Evolutionary conservation across 2,329 filamentous ascomycete genomes (phyloP).

Genomic region (Metarhizium sp.): DNA sequence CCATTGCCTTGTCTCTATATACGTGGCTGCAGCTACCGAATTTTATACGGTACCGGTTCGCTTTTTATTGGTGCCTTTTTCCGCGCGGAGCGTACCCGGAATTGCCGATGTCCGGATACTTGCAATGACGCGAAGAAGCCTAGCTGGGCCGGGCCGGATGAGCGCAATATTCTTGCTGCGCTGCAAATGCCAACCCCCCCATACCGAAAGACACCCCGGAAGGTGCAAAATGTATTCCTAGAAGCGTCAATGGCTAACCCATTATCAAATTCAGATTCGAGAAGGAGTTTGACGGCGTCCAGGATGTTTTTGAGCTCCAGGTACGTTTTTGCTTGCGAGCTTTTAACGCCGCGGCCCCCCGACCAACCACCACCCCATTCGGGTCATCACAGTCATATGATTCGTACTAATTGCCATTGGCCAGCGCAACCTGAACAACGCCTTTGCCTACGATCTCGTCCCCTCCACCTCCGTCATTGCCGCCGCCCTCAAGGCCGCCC

Average conservation of each 20-base stretch:
- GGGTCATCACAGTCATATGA: constrained; percentile 5
- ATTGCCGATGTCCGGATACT: background rate
- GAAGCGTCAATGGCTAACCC: constrained; percentile 17
- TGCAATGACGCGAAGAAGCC: background rate
- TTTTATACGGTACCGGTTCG: background rate
- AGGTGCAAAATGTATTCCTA: background rate
- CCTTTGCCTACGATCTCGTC: constrained; percentile 99
- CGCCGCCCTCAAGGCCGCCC: constrained; percentile 85
- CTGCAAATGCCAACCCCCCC: background rate
- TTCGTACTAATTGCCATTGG: constrained; percentile 8
- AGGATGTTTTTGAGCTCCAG: constrained; percentile 99
- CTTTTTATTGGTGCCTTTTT: background rate
- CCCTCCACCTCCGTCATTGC: constrained; percentile 85
- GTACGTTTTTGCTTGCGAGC: constrained; percentile 43
- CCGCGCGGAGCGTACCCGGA: background rate
- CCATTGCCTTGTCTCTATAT: background rate
- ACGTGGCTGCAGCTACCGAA: background rate
- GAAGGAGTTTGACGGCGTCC: constrained; percentile 96
- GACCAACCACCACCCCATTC: background rate
- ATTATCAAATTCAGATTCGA: constrained; percentile 62
- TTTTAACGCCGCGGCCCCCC: background rate
- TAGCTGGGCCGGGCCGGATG: background rate
- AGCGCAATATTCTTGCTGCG: background rate
- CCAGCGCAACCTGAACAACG: constrained; percentile 93
- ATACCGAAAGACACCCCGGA: background rate